These are phyloP conservation scores for Aspergillus alliaceus DNA, from an alignment of 2,329 filamentous ascomycete species.

Conservation along the genomic window DNA sequence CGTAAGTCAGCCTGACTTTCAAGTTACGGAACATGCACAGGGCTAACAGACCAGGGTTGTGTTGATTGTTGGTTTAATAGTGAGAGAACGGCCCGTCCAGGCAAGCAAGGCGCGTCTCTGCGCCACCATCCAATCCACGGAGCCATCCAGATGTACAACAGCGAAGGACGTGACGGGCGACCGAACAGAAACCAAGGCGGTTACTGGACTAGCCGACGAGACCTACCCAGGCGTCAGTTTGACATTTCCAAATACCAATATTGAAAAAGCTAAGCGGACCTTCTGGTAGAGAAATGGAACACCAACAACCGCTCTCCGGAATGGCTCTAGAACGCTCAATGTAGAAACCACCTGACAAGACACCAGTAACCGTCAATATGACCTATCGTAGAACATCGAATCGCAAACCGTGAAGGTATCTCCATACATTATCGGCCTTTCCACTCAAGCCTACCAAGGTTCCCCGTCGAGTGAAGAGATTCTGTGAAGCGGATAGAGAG, in stretches of 20 bases:
- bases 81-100: constrained; percentile 89
- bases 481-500: constrained; percentile 87
- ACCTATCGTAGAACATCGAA: neutral
- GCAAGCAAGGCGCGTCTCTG: constrained; percentile 88
- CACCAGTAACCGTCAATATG: constrained; percentile 1
- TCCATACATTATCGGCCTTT: constrained; percentile 79
- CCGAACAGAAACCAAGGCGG: constrained; percentile 83
- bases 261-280: constrained; percentile 26
- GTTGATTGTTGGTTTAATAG: constrained; percentile 73
- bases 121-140: constrained; percentile 90
- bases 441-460: constrained; percentile 88
- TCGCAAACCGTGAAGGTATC: neutral
- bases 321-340: constrained; percentile 79
- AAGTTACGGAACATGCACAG: neutral
- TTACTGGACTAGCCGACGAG: constrained; percentile 82
- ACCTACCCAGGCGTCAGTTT: constrained; percentile 52
- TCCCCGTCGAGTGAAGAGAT: constrained; percentile 86
- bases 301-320: constrained; percentile 75
- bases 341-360: constrained; percentile 74
- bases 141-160: constrained; percentile 85
- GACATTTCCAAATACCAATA: neutral
- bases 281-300: constrained; percentile 94
- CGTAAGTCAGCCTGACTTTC: constrained; percentile 36
- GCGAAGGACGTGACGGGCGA: constrained; percentile 83
- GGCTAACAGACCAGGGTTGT: constrained; percentile 58